Evolutionary conservation across 805 yeast species (phyloP), one percentile per base, ranked within the genome.

Genomic region (Monosporozyma unispora): DNA sequence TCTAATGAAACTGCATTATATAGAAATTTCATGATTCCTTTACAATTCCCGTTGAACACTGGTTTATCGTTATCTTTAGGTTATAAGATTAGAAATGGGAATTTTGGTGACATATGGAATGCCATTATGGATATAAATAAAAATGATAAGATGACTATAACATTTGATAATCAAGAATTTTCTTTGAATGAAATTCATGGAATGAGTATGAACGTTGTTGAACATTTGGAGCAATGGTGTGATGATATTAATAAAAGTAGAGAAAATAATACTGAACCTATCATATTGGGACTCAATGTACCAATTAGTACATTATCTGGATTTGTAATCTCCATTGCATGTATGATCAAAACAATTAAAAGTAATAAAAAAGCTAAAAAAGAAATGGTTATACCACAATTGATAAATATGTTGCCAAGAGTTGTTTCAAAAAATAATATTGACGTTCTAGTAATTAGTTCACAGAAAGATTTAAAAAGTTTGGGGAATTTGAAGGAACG

Each of bases 21-120:
- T 64, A 75, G 93, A 54, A 83, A 88, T 46, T 79, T 80, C 44
- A 80, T 84, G 55, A 79, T 85, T 29, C 93, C 90, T 21, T 81
- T 79, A 60, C 86, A 87, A 4, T 62, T 78, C 51, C 83, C 86
- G 0, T 70, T 89, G 49, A 72, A 82, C 21, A 76, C 85, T 2
- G 95, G 95, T 0, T 67, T 86, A 49, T 78, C 79, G 44, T 75
- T 89, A 22, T 74, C 87, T 41, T 72, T 76, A 23, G 81, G 78
- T 33, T 84, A 82, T 62, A 77, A 76, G 54, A 61, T 84, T 21
- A 72, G 96, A 56, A 83, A 85, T 62, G 96, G 96, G 3, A 81
- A 79, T 55, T 62, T 87, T 50, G 75, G 77, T 53, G 96, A 87
- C 68, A 61, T 87, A 3, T 87, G 93, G 90, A 77, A 73, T 48